Conservation (phyloP, 345 rosid genomes). For the Arabis hirsuta region DNA sequence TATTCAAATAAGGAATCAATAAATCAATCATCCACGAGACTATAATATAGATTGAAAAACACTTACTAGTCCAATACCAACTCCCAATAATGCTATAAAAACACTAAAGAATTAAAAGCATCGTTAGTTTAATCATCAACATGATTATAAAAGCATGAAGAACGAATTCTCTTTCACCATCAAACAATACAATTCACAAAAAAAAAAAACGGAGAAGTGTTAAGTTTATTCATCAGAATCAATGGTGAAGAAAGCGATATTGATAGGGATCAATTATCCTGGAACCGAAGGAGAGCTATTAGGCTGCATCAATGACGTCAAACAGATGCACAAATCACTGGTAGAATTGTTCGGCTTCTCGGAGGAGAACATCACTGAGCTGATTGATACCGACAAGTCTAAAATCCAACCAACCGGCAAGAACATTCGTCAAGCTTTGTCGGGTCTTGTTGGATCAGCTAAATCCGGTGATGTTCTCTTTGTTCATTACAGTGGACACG, state of each 20-base stretch:
- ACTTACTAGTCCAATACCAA: no score
- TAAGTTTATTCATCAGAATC: background rate
- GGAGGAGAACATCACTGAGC: slow-evolving; percentile 58
- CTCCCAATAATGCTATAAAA: no score
- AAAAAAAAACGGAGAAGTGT: background rate
- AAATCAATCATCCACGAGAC: no score
- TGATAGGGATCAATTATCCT: slow-evolving; percentile 78
- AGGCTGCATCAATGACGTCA: slow-evolving; percentile 88
- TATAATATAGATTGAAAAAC: no score
- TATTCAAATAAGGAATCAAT: no score
- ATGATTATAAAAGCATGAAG: slow-evolving; percentile 4
- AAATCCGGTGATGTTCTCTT: slow-evolving; percentile 60
- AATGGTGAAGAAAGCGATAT: slow-evolving; percentile 66
- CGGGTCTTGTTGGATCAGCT: slow-evolving; percentile 58
- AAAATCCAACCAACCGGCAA: slow-evolving; percentile 69
- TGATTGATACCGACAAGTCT: slow-evolving; percentile 69
- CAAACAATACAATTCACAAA: background rate
- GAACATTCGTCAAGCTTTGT: slow-evolving; percentile 62
- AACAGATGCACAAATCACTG: slow-evolving; percentile 56
- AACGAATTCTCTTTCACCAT: background rate
- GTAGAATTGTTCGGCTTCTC: slow-evolving; percentile 64
- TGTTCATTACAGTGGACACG: slow-evolving; percentile 91
- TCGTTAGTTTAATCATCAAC: background rate
- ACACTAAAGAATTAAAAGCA: background rate
- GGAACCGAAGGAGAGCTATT: slow-evolving; percentile 73